Percentiles rank a stretch among this genome's conserved stretches.
These are phyloP conservation scores for Mucor plumbeus DNA, from an alignment of 371 early-diverging fungal genomes.

Conservation along the genomic window DNA sequence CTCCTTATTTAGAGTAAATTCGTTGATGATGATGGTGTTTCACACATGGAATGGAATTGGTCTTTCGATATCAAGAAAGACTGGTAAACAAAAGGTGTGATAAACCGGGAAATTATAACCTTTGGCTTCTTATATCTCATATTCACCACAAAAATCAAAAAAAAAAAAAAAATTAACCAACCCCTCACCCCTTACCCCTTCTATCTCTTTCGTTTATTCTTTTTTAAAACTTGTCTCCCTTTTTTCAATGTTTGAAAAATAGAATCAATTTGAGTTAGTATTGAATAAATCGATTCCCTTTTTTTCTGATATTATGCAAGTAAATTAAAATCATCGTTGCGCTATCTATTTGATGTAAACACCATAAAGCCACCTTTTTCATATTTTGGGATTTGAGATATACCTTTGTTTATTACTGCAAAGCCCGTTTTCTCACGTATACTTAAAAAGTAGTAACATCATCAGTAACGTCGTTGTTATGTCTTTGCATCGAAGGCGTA, in stretches of 20 bases:
- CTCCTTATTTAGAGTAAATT: slow-evolving; percentile 54
- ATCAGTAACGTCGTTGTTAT: too few species aligned
- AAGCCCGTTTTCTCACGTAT: background rate
- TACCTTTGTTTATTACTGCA: background rate
- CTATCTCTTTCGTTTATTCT: background rate
- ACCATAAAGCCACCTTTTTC: too few species aligned
- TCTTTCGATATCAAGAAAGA: slow-evolving; percentile 75
- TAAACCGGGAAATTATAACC: background rate
- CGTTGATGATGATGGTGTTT: slow-evolving; percentile 64
- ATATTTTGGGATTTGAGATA: background rate
- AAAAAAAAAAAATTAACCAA: background rate
- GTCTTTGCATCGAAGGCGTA: too few species aligned
- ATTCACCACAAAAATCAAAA: background rate
- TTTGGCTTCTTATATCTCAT: background rate
- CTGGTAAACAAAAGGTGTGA: slow-evolving; percentile 49
- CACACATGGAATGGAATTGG: slow-evolving; percentile 71
- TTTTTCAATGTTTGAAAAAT: background rate
- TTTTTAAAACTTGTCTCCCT: background rate
- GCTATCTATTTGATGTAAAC: background rate
- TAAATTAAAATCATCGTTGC: background rate
- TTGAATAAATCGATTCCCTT: slow-evolving; percentile 5
- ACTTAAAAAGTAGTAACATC: too few species aligned
- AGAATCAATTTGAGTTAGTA: slow-evolving; percentile 3
- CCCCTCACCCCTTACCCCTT: background rate
- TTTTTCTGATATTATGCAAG: slow-evolving; percentile 3